Evolutionary conservation across 2,329 filamentous ascomycete genomes (phyloP), one percentile per base, ranked within the genome.

Genomic region (Trichoderma oligosporum): DNA sequence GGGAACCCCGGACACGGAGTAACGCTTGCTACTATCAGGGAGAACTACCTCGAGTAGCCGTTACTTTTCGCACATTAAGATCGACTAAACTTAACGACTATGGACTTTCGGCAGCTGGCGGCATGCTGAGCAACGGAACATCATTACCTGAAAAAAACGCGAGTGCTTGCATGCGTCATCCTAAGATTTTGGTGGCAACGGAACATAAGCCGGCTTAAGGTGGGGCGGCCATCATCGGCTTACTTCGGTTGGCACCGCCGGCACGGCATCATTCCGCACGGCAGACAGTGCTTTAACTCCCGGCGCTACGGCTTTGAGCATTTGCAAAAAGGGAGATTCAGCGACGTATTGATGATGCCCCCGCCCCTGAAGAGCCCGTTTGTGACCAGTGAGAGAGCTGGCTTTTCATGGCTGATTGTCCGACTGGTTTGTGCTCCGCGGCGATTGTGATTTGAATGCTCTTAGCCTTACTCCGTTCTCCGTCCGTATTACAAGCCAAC

Each of bases 211-310:
- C 58, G 55, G 55, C 33, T 14, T 16, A 24, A 25, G 48, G 47
- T 61, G 48, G 48, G 56, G 58, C 74, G 74, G 74, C 70, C 69
- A 72, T 63, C 60, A 56, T 67, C 74, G 74, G 74, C 71, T 76
- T 74, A 58, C 63, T 52, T 62, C 74, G 74, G 74, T 62, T 74
- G 64, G 64, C 64, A 62, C 65, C 65, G 68, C 67, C 63, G 58
- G 60, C 59, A 62, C 65, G 62, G 59, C 36, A 48, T 58, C n/a
- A 62, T 63, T 64, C 60, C 62, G 61, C 62, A 56, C 60, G 56
- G 59, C 58, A 55, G 20, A 27, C 41, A 24, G 39, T 39, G 27
- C 18, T 16, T 16, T 18, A 33, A 24, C 48, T 41, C 22, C 47
- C 56, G 60, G 53, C 60, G 56, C 55, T 53, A 56, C 58, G 53